Evolutionary conservation across 805 yeast species (phyloP), one percentile per base, ranked within the genome.

Genomic region (Saturnispora sanitii): DNA sequence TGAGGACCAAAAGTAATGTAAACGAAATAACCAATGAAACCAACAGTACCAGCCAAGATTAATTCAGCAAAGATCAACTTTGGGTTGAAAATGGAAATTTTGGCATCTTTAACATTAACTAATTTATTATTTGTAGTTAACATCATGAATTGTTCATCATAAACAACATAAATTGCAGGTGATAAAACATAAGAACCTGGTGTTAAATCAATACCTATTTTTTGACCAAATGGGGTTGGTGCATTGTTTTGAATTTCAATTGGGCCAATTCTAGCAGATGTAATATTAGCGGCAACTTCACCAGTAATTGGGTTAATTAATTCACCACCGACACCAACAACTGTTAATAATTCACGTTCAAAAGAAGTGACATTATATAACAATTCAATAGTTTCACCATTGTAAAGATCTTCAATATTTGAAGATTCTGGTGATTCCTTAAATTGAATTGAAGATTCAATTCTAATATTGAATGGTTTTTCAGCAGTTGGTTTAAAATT

Each of bases 51-150:
- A 3, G 65, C 49, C 43, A 84, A 61, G 20, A 82, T 49, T 13
- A 75, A 38, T 55, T 77, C 81, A 48, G 82, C 71, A 27, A 82
- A 57, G 44, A 85, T 55, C 53, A 86, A 71, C 60, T 79, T 77
- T 12, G 88, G 92, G 56, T 82, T 75, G 62, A 80, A 77, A 40
- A 79, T 48, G 1, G 94, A 79, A 50, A 87, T 65, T 42, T 79
- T 71, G 28, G 71, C 72, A 51, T 86, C 95, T 9, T 60, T 60
- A 42, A 87, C 72, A 18, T 65, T 57, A 34, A 82, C 63, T 44
- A 78, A 61, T 52, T 75, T 78, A 38, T 76, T 71, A 52, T 72
- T 67, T 21, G 81, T 70, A 38, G 76, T 75, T 31, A 82, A 64
- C 47, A 66, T 63, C 61, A 74, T 70, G 49, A 77, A 55, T 38